Base-by-base conservation (phyloP, 2,329 filamentous ascomycete genomes). In the Colletotrichum cereale region DNA sequence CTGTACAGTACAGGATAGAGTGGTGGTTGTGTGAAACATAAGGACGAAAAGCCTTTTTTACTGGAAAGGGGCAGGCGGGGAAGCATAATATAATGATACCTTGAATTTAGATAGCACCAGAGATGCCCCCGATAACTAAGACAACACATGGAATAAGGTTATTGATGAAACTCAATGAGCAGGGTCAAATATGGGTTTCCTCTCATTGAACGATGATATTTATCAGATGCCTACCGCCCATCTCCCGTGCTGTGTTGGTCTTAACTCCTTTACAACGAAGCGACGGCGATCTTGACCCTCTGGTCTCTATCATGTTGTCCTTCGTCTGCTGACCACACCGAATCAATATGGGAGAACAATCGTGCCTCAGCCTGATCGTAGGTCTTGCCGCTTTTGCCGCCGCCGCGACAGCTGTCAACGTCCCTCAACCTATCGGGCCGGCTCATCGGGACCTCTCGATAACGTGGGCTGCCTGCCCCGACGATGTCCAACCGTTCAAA, bases 351-450 rank as follows among this genome's bases (percentile, higher is more conserved):
- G n/a, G 21, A 21, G 52, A 31, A 8, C 16, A 11, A 24, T 12
- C 29, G 29, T 6, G 24, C 38, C 26, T 21, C 7, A 31, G 58
- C n/a, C 5, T 53, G 26, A 3, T 62, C 21, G 11, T 48, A 7
- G 36, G 40, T 14, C 1, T 57, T n/a, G n/a, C 21, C 26, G 40
- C 34, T 3, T 44, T 44, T 0, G 16, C 36, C 16, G 42, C 42
- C 24, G 1, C 50, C 34, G n/a, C 14, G 0, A 21, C 50, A 5
- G 64, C 68, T 0, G 64, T 52, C 0, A 71, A 29, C 16, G 26
- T 67, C 16, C 68, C 68, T 6, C 68, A 62, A 24, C 68, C 68
- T 0, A 18, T 62, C n/a, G 68, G 68, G 0, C 68, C 68, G 1
- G 34, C 14, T 1, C 57, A 67, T 18, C 50, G 36, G 34, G 50